Percentiles rank a stretch among this genome's conserved stretches.
Conservation (phyloP, 2,329 filamentous ascomycete species). For the Colletotrichum costaricense region DNA sequence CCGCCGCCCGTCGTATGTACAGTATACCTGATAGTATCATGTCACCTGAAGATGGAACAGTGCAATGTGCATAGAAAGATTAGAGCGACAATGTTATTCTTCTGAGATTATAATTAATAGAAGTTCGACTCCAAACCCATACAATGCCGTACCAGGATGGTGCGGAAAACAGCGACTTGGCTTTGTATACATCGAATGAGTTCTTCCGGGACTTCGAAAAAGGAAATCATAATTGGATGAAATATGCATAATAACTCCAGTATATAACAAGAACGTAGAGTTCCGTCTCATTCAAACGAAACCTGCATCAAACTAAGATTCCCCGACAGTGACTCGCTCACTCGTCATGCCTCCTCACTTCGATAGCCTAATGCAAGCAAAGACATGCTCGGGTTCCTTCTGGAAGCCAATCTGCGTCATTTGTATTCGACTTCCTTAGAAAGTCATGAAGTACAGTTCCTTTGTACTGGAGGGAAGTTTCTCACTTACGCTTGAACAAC, state of each 20-base stretch:
- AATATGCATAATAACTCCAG: accelerated
- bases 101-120: too few relatives aligned
- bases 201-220: neutral
- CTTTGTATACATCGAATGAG: neutral
- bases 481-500: neutral
- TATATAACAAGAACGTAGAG: neutral
- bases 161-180: neutral
- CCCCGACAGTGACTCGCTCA: neutral
- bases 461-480: neutral
- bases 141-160: neutral
- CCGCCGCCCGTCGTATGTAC: too few relatives aligned
- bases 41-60: too few relatives aligned
- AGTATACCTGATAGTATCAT: too few relatives aligned
- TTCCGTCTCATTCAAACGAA: neutral
- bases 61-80: too few relatives aligned
- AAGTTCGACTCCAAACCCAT: too few relatives aligned
- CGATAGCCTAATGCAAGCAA: neutral
- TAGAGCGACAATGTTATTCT: too few relatives aligned
- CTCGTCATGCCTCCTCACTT: neutral
- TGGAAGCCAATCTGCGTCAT: neutral
- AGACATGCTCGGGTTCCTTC: neutral
- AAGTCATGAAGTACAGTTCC: neutral
- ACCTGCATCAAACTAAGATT: too few relatives aligned
- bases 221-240: neutral
- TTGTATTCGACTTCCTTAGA: neutral